These are phyloP conservation scores for Suhomyces maxii DNA, from an alignment of 1,139 yeast genomes.

Conservation along the genomic window DNA sequence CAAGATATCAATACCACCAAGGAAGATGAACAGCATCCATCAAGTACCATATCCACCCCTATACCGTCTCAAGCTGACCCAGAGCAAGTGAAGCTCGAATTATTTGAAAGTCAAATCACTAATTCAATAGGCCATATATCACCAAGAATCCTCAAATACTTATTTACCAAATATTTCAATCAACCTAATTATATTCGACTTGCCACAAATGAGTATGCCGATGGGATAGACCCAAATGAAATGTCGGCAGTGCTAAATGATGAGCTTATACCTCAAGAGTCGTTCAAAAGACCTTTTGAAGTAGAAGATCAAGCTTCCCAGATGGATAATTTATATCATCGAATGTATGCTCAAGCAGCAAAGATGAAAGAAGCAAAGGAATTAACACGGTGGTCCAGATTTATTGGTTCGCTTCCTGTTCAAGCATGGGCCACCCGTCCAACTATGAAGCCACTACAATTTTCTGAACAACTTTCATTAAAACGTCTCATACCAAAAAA, in stretches of 20 bases:
- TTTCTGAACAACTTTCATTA: constrained; percentile 50
- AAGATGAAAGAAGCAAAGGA: constrained; percentile 16
- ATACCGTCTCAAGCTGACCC: background rate
- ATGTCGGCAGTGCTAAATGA: constrained; percentile 10
- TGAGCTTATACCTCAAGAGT: background rate
- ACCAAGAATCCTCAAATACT: constrained; percentile 16
- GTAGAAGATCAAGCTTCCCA: constrained; percentile 6
- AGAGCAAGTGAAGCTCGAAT: constrained; percentile 11
- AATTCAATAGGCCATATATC: constrained; percentile 24
- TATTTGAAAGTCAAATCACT: constrained; percentile 22
- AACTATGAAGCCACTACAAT: constrained; percentile 51
- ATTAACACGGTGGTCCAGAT: constrained; percentile 30
- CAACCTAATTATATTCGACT: constrained; percentile 25
- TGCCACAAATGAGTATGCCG: constrained; percentile 33
- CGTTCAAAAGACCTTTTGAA: constrained; percentile 8
- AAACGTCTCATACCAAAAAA: constrained; percentile 32
- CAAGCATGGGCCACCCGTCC: constrained; percentile 87
- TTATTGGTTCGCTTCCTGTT: constrained; percentile 69
- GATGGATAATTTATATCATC: constrained; percentile 15
- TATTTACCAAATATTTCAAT: constrained; percentile 25
- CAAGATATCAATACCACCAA: background rate
- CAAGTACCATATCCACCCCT: background rate
- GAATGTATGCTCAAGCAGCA: constrained; percentile 16
- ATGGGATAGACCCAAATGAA: constrained; percentile 17
- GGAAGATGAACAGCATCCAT: background rate